Conservation (phyloP, 2,329 filamentous ascomycete species). For the Botryotinia narcissicola region DNA sequence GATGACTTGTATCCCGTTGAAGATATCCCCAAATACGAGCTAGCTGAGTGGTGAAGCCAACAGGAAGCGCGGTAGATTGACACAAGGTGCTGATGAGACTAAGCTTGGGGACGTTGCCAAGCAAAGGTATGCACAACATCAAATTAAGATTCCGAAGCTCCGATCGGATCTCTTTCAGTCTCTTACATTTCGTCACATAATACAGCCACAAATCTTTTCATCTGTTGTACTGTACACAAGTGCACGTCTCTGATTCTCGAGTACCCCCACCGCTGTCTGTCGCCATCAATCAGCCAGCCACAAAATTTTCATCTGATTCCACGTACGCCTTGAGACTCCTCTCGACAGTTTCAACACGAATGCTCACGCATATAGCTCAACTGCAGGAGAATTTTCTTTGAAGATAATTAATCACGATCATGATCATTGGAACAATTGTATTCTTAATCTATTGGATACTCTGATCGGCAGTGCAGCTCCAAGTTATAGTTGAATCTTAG, state of each 20-base stretch:
- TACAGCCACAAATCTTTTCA: no score
- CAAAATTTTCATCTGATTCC: not conserved
- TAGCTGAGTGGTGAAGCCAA: not conserved
- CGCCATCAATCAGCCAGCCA: not conserved
- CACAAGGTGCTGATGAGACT: not conserved
- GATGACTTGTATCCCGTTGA: not conserved
- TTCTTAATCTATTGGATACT: not conserved
- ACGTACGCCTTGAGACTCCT: not conserved
- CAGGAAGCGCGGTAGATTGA: not conserved
- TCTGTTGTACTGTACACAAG: no score
- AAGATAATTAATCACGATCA: no score
- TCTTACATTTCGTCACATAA: no score
- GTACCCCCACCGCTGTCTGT: rapidly evolving
- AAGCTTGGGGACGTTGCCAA: not conserved
- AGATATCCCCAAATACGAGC: not conserved
- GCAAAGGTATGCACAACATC: not conserved
- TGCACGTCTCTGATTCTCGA: not conserved
- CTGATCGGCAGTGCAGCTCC: not conserved
- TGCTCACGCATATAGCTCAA: not conserved
- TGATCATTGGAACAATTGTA: no score
- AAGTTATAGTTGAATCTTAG: rapidly evolving
- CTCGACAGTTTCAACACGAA: not conserved
- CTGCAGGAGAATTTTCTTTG: no score
- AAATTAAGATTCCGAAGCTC: no score
- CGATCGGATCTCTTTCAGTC: no score